phyloP scores from a whole-genome alignment of 768 basidiomycete species.

The Suillus brevipes region DNA sequence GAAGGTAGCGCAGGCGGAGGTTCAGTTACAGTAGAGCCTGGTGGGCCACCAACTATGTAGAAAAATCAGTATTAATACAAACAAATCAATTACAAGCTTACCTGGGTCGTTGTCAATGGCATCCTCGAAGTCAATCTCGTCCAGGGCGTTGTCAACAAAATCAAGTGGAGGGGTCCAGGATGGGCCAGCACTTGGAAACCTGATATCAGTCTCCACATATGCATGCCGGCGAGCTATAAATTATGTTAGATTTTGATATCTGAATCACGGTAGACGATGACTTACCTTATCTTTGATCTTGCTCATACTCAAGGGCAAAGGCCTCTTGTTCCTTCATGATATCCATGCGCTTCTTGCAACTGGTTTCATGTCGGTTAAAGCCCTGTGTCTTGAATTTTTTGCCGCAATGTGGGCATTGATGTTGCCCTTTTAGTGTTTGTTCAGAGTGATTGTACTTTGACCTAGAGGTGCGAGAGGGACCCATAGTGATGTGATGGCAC shows the following conservation, averaged over 20 bases:
- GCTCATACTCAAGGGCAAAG: neutral
- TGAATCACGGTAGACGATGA: neutral
- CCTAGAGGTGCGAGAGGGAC: neutral
- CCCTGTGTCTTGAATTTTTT: neutral
- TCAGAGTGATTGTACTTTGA: neutral
- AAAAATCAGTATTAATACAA: neutral
- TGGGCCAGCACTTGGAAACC: too few relatives aligned
- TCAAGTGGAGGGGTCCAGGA: neutral
- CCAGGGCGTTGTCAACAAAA: neutral
- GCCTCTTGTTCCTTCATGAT: neutral
- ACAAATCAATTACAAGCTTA: neutral
- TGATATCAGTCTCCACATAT: neutral
- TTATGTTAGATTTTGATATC: too few relatives aligned
- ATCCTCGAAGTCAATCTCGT: neutral
- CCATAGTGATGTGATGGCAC: neutral
- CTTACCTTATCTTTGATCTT: neutral
- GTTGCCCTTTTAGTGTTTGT: neutral
- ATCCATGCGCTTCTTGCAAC: neutral
- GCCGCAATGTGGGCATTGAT: neutral
- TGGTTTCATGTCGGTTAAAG: neutral
- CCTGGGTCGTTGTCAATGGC: neutral
- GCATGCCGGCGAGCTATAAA: neutral
- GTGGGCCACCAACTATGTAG: neutral
- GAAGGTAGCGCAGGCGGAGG: neutral
- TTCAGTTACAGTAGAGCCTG: neutral